Base-by-base conservation (phyloP, 2,329 filamentous ascomycete species). In the Arachnopeziza araneosa region DNA sequence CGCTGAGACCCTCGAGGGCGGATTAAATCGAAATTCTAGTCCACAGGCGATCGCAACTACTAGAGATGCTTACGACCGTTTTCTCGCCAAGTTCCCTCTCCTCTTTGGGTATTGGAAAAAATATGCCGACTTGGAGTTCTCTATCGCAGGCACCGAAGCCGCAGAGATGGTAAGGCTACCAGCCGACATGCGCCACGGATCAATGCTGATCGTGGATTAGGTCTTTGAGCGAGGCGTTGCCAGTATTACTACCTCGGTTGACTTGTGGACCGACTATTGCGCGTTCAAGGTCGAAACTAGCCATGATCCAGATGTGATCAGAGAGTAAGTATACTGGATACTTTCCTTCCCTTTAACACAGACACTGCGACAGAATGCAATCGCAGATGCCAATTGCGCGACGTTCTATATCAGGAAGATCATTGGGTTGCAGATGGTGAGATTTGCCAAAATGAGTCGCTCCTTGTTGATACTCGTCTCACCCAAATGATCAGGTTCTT, bases 51-150 rank as follows among this genome's bases (percentile, higher is more conserved):
- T 99, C 68, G 87, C 91, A 22, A 88, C 91, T 12, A 88, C 92
- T 59, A 89, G 95, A 75, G 86, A 90, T 74, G 85, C 90, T 64
- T 98, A 96, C 78, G 93, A 99, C 74, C 86, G 89, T 54, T 96
- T 99, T 72, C 87, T 99, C 23, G 85, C 90, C 63, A 97, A 96
- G 72, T 99, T 97, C 66, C 95, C 95, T 2, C 83, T 98, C 12
- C 85, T 98, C 49, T 99, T 98, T 71, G 95, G 93, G 56, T 99
- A 98, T 79, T 99, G 95, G 95, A 98, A 98, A 80, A 98, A 97
- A 75, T 99, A 98, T 81, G 95, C 95, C 71, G 93, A 98, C 71
- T 82, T 96, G 65, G 95, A 99, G 72, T 99, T 99, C 77, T 92
- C 92, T 55, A 96, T 99, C 66, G 92, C 92, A 4, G 95, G 95